phyloP scores from a whole-genome alignment of 345 rosid genomes.

The Stellera chamaejasme region DNA sequence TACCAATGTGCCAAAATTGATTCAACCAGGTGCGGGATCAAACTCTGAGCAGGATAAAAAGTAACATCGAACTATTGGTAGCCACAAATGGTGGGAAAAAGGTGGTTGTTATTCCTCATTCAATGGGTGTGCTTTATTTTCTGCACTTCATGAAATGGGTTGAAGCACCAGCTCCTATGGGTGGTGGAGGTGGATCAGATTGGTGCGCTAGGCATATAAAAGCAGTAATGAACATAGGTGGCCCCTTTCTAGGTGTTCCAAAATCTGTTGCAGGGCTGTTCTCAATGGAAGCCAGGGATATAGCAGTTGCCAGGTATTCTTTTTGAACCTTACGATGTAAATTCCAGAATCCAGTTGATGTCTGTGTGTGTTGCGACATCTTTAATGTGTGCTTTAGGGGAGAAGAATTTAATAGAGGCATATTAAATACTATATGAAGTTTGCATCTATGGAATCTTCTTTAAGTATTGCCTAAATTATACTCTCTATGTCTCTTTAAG shows the following conservation, averaged over 20 bases:
- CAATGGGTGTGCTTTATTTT: conserved; percentile 67
- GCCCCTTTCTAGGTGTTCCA: conserved; percentile 65
- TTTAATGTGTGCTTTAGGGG: background rate
- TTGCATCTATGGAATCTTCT: too few species aligned
- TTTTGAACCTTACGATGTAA: background rate
- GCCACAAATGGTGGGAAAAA: conserved; percentile 53
- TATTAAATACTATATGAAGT: too few species aligned
- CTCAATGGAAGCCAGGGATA: conserved; percentile 55
- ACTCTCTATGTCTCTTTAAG: too few species aligned
- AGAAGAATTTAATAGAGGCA: too few species aligned
- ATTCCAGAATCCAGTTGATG: background rate
- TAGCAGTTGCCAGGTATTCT: conserved; percentile 53
- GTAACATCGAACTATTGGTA: conserved; percentile 67
- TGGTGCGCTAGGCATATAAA: conserved; percentile 65
- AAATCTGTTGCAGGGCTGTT: conserved; percentile 51
- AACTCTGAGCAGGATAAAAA: conserved; percentile 52
- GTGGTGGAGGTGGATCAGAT: conserved; percentile 67
- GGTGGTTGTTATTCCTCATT: conserved; percentile 63
- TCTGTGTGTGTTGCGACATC: conserved; percentile 4
- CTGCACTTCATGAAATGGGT: conserved; percentile 82
- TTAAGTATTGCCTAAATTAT: too few species aligned
- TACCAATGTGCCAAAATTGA: conserved; percentile 6
- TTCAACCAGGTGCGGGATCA: conserved; percentile 57
- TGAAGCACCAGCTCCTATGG: conserved; percentile 66
- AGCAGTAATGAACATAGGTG: conserved; percentile 68